Conservation (phyloP, 2,329 filamentous ascomycete species). For the Colletotrichum musae region DNA sequence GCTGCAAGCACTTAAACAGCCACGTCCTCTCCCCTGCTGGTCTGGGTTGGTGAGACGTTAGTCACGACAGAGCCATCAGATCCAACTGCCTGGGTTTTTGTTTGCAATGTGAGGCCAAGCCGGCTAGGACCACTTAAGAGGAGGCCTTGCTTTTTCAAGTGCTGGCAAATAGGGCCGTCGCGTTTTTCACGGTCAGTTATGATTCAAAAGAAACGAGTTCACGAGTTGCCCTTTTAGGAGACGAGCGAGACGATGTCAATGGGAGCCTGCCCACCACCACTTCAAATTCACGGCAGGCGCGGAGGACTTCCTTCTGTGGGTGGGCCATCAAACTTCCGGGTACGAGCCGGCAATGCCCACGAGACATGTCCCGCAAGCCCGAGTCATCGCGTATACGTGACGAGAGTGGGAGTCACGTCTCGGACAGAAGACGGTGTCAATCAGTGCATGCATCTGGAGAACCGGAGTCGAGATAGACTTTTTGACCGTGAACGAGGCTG, state of each 20-base stretch:
- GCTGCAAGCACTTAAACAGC: conserved; percentile 30
- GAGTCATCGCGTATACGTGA: not conserved
- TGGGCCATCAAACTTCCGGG: not conserved
- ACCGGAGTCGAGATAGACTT: conserved; percentile 31
- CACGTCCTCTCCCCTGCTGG: not conserved
- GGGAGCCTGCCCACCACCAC: not conserved
- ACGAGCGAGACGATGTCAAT: not conserved
- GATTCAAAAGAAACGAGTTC: not conserved
- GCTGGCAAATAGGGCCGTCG: not conserved
- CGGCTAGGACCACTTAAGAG: not conserved
- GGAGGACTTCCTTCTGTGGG: not conserved
- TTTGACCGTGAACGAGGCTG: conserved; percentile 6
- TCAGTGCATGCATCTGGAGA: not conserved
- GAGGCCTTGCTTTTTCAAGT: not conserved
- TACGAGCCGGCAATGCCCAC: not conserved
- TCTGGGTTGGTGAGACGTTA: conserved; percentile 21
- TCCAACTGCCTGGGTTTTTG: not conserved
- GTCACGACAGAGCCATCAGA: not conserved
- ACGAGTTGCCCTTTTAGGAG: not conserved
- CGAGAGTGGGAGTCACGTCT: not conserved
- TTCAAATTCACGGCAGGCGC: conserved; percentile 7
- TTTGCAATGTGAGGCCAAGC: no score
- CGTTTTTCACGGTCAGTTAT: not conserved
- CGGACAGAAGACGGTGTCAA: not conserved
- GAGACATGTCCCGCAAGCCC: not conserved